Evolutionary conservation across 2,329 filamentous ascomycete genomes (phyloP).

Genomic region (Macrophomina phaseolina): DNA sequence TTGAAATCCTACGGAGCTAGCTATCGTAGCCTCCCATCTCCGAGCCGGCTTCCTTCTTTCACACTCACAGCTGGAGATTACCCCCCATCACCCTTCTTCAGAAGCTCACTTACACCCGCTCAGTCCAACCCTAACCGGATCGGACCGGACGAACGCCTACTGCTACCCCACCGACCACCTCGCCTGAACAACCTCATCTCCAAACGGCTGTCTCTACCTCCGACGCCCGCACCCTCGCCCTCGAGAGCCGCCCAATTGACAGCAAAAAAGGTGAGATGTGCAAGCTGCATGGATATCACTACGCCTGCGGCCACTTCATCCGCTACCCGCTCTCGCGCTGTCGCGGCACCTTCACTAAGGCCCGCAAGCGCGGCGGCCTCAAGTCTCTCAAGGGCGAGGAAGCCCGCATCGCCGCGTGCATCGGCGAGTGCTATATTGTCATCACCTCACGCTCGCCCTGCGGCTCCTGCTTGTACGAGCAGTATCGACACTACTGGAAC

Average conservation of each 20-base stretch:
- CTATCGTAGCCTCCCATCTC: neutral
- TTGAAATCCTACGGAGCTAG: neutral
- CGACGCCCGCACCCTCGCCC: neutral
- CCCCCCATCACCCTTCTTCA: neutral
- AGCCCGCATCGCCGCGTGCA: conserved; percentile 35
- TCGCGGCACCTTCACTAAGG: conserved; percentile 40
- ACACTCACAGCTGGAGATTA: neutral
- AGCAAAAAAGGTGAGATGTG: conserved; percentile 39
- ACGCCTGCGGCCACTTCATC: conserved; percentile 41
- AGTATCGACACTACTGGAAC: conserved; percentile 31
- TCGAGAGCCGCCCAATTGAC: neutral
- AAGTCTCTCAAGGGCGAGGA: conserved; percentile 23
- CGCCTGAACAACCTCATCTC: too few relatives aligned
- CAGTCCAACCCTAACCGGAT: neutral
- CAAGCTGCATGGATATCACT: conserved; percentile 41
- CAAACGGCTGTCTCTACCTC: neutral
- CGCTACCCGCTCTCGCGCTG: conserved; percentile 41
- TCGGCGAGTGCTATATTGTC: conserved; percentile 34
- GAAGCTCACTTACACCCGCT: neutral
- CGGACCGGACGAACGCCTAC: neutral
- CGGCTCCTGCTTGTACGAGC: conserved; percentile 32
- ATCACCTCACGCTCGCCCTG: conserved; percentile 32
- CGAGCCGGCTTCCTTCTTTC: neutral
- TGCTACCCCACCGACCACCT: neutral
- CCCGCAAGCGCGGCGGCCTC: neutral